A percentile compares a stretch with the other conserved stretches of the same genome.
These are phyloP conservation scores for Hippophae gyantsensis DNA, from an alignment of 306 rosid genomes.

Conservation along the genomic window DNA sequence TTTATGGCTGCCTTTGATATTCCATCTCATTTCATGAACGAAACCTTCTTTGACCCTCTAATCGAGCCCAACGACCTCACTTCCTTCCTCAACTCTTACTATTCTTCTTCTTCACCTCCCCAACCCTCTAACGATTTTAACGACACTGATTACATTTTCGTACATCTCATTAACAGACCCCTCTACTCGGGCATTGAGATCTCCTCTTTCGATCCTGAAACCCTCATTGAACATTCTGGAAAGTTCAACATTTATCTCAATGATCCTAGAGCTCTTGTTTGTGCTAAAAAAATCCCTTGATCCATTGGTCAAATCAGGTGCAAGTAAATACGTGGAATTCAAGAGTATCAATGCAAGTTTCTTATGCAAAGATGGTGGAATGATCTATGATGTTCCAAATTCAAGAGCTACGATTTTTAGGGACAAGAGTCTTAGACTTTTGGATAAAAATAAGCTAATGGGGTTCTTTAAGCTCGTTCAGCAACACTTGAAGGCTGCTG, in stretches of 20 bases:
- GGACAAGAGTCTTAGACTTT: constrained; percentile 55
- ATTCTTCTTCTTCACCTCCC: constrained; percentile 3
- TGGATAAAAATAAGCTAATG: constrained; percentile 76
- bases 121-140: constrained; percentile 6
- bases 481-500: constrained; percentile 42
- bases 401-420: constrained; percentile 85
- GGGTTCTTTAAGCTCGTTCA: constrained; percentile 82
- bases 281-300: constrained; percentile 49
- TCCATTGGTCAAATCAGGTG: constrained; percentile 47
- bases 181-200: constrained; percentile 40
- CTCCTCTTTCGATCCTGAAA: constrained; percentile 23
- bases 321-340: constrained; percentile 54
- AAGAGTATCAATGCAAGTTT: constrained; percentile 61
- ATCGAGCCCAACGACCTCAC: constrained; percentile 36
- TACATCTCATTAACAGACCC: constrained; percentile 29
- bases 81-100: constrained; percentile 41
- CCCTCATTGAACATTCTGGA: constrained; percentile 18
- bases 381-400: constrained; percentile 56
- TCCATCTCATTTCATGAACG: constrained; percentile 60
- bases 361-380: constrained; percentile 38
- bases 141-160: constrained; percentile 18
- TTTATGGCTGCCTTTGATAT: not conserved
- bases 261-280: constrained; percentile 62
- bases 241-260: constrained; percentile 38
- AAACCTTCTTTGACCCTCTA: constrained; percentile 49